Base-by-base conservation (phyloP, 441 rosid genomes). In the Biscutella auriculata region DNA sequence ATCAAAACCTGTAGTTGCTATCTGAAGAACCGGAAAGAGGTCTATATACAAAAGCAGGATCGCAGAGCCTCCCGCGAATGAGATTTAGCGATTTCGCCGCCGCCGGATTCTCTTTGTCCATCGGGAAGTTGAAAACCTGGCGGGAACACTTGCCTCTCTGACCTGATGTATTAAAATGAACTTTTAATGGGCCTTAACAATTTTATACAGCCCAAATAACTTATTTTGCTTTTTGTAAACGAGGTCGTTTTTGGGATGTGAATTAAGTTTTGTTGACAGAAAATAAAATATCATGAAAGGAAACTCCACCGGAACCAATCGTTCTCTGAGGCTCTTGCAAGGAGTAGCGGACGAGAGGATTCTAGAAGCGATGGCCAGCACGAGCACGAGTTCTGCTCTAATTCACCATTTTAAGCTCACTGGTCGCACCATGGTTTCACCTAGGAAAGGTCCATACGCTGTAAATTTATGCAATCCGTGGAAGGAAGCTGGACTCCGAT, bases 1-100 rank as follows among this genome's bases (percentile, higher is more conserved):
- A 58, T 27, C 32, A 33, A 49, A 88, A n/a, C 98, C 97, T 83
- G 77, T 83, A 89, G 61, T 83, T 89, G 75, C 81, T 81, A 49
- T 87, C 98, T 9, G 95, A 73, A 8, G 84, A 78, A 39, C 68
- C 78, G 4, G 82, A 71, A 64, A 88, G 79, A 53, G 74, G 73
- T 53, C 74, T 82, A 69, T 80, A 81, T 73, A 87, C 72, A 65
- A 77, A 86, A 69, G 41, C 75, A 50, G 92, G 77, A 65, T 85
- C 63, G 50, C 87, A 79, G 65, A 93, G 84, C 54, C 97, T 76
- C 57, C 77, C 69, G 43, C 90, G 79, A 37, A 93, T 65, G 57
- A 93, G 81, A 57, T 26, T 76, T 46, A 78, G 73, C 30, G 92
- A 75, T 50, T 77, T 67, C 73, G 70, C 77, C 3, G 80, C 83